Base-by-base conservation (phyloP, 768 basidiomycete species). In the Antrodiella citrinella region DNA sequence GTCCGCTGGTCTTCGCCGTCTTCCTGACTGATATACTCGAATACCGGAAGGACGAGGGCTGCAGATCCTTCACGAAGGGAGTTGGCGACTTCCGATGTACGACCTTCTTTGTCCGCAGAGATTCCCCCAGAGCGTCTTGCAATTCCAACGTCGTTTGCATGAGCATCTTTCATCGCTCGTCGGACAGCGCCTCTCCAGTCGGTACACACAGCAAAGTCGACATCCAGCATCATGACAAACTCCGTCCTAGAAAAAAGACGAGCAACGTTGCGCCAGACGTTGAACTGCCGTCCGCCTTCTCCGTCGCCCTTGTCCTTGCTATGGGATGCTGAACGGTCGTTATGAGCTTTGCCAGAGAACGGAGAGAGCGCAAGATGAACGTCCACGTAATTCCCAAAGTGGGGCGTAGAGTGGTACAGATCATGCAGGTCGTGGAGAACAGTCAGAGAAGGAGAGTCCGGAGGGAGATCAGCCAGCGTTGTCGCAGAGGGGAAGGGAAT, bases 181-280 rank as follows among this genome's bases (percentile, higher is more conserved):
- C 72, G 74, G 54, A 90, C 68, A 7, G 77, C 71, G 23, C 67
- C 62, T 51, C 85, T 75, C 65, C 91, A 88, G 67, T 89, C 81
- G 44, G 91, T 91, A 63, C 90, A 91, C 10, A 87, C 66, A 25
- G 77, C 83, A 64, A 94, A 92, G 64, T 93, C 91, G 53, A 93
- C 84, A 62, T 94, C 92, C 47, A 93, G 80, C 83, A 92, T 86
- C 82, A 93, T 86, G 51, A 92, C 78, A 57, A 80, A 89, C 55
- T 86, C 78, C 5, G 91, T 91, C 12, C 88, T 77, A 3, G 90
- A 84, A 59, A 91, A 89, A 46, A 90, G 70, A 39, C 91, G 80
- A 2, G 91, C 91, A 40, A 82, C 77, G 63, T 93, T 93, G 26
- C 91, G 76, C 87, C 90, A 93, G 20, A 86, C 81, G 65, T 94